phyloP scores from a whole-genome alignment of 352 stramenopile genomes.

The Globisporangium nagaii region DNA sequence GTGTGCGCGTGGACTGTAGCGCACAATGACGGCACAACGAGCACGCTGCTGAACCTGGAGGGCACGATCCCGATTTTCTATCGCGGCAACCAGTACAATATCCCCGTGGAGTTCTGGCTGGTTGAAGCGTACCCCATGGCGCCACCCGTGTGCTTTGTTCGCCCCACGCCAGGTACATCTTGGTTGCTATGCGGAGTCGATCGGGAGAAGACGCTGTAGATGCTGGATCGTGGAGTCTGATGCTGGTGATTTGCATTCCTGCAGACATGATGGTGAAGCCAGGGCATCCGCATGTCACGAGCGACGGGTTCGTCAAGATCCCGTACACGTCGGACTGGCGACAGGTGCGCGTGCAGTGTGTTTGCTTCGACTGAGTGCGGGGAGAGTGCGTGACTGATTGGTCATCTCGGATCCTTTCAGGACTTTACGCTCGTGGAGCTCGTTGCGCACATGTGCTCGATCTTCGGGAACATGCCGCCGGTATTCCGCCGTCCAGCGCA shows the following conservation, averaged over 20 bases:
- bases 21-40: constrained; percentile 84
- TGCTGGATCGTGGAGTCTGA: neutral
- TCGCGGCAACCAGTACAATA: constrained; percentile 87
- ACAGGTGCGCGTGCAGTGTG: constrained; percentile 18
- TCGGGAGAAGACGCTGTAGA: neutral
- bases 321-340: constrained; percentile 83
- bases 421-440: constrained; percentile 83
- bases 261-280: constrained; percentile 85
- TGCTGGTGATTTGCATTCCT: neutral
- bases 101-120: constrained; percentile 88
- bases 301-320: constrained; percentile 81
- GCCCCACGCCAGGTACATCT: constrained; percentile 65
- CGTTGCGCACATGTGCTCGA: constrained; percentile 86
- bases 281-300: constrained; percentile 82
- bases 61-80: constrained; percentile 92
- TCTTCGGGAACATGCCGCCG: constrained; percentile 83
- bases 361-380: neutral
- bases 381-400: neutral
- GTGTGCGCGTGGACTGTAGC: constrained; percentile 22
- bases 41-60: constrained; percentile 76
- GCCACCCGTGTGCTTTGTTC: constrained; percentile 84
- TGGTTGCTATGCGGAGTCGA: too few species aligned
- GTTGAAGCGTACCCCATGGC: constrained; percentile 78
- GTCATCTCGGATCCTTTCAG: constrained; percentile 15
- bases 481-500: constrained; percentile 72